Conservation (phyloP, 2,329 filamentous ascomycete species). For the Emmonsiellopsis sp. region DNA sequence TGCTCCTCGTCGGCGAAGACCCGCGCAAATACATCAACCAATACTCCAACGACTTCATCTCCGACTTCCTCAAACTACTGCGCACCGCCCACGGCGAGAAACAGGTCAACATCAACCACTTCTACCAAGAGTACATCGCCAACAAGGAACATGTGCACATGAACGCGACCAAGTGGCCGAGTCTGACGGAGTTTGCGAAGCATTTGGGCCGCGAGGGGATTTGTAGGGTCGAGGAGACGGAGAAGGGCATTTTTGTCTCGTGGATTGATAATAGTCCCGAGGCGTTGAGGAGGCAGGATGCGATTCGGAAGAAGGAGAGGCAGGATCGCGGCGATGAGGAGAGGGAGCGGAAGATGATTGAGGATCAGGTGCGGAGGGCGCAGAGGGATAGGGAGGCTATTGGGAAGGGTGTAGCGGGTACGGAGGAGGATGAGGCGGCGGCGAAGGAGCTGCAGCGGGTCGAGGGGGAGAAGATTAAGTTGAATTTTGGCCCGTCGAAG, state of each 20-base stretch:
- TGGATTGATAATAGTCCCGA: conserved; percentile 93
- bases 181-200: conserved; percentile 82
- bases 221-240: conserved; percentile 80
- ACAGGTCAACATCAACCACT: conserved; percentile 76
- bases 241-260: conserved; percentile 74
- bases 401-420: conserved; percentile 8
- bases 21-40: conserved; percentile 74
- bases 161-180: conserved; percentile 85
- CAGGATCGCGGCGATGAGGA: conserved; percentile 88
- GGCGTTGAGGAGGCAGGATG: conserved; percentile 68
- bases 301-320: conserved; percentile 70
- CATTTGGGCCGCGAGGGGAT: conserved; percentile 76
- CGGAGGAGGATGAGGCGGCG: neutral
- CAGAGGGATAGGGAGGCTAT: conserved; percentile 11
- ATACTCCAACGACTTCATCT: conserved; percentile 70
- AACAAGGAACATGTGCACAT: conserved; percentile 86
- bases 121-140: conserved; percentile 89
- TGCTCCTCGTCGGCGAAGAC: conserved; percentile 79
- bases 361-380: conserved; percentile 73
- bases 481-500: conserved; percentile 7
- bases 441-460: conserved; percentile 7
- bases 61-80: conserved; percentile 68
- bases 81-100: conserved; percentile 86
- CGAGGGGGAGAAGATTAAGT: conserved; percentile 13
- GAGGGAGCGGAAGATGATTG: conserved; percentile 76